A percentile compares a stretch with the other conserved stretches of the same genome.
Conservation (phyloP, 2,329 filamentous ascomycete species). For the Cordyceps javanica region DNA sequence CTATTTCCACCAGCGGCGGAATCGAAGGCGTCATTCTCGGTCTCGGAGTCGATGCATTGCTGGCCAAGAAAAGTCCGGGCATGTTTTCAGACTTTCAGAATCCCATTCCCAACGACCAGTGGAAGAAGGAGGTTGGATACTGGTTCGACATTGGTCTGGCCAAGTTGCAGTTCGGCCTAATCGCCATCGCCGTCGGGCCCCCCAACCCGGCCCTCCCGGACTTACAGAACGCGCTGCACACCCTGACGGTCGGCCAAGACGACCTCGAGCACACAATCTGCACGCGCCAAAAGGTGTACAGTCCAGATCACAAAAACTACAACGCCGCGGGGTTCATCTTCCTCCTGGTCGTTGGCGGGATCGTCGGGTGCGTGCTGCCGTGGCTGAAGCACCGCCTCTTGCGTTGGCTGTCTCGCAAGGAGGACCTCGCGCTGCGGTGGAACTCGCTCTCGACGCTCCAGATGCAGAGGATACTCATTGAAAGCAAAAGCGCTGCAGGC, state of each 20-base stretch:
- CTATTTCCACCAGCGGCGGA: background rate
- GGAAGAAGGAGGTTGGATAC: slow-evolving; percentile 12
- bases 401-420: background rate
- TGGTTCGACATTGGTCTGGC: slow-evolving; percentile 14
- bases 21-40: slow-evolving; percentile 3
- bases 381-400: background rate
- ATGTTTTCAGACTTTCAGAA: slow-evolving; percentile 1
- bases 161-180: slow-evolving; percentile 10
- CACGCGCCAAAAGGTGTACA: background rate
- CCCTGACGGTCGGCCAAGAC: background rate
- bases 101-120: slow-evolving; percentile 11
- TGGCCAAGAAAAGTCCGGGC: slow-evolving; percentile 6
- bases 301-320: background rate
- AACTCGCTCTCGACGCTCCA: background rate
- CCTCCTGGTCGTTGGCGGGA: background rate
- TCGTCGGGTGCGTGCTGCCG: background rate
- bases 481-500: too few relatives aligned
- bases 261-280: background rate
- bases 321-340: background rate
- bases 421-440: background rate
- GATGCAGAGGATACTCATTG: background rate
- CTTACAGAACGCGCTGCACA: background rate
- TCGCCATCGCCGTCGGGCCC: slow-evolving; percentile 8
- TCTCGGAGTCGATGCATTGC: background rate
- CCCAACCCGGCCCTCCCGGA: slow-evolving; percentile 4